phyloP scores from a whole-genome alignment of 495 filamentous ascomycete species.

The Amorphotheca resinae region DNA sequence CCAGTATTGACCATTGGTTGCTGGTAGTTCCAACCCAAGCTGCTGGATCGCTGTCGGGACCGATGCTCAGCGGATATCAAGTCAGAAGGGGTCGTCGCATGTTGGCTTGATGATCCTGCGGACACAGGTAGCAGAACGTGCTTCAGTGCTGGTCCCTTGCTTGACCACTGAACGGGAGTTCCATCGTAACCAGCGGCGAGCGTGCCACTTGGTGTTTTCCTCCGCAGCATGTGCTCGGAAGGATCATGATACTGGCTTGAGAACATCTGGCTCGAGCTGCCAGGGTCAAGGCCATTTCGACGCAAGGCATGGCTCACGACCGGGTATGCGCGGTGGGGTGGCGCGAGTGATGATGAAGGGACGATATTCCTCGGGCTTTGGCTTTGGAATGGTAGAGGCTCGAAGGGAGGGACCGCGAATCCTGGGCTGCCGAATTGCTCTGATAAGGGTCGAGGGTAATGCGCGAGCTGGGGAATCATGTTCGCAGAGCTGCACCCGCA shows the following conservation, averaged over 20 bases:
- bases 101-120: conserved; percentile 1
- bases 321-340: conserved; percentile 14
- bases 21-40: conserved; percentile 14
- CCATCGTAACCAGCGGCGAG: conserved; percentile 92
- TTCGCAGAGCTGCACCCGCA: conserved; percentile 5
- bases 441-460: conserved; percentile 11
- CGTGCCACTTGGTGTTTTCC: conserved; percentile 91
- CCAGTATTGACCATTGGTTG: conserved; percentile 15
- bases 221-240: conserved; percentile 67
- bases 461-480: conserved; percentile 20
- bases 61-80: not conserved
- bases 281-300: conserved; percentile 6
- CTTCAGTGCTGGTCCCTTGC: conserved; percentile 69
- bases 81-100: not conserved
- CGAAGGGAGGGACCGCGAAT: conserved; percentile 16
- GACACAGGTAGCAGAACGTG: conserved; percentile 63
- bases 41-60: conserved; percentile 5
- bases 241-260: conserved; percentile 14
- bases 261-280: conserved; percentile 3
- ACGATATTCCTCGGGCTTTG: conserved; percentile 9
- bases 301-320: conserved; percentile 11
- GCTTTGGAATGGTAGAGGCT: conserved; percentile 14
- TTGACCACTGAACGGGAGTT: conserved; percentile 58
- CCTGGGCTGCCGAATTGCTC: conserved; percentile 16
- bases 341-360: conserved; percentile 8